These are phyloP conservation scores for Wilcoxina mikolae DNA, from an alignment of 495 filamentous ascomycete genomes.

Conservation along the genomic window DNA sequence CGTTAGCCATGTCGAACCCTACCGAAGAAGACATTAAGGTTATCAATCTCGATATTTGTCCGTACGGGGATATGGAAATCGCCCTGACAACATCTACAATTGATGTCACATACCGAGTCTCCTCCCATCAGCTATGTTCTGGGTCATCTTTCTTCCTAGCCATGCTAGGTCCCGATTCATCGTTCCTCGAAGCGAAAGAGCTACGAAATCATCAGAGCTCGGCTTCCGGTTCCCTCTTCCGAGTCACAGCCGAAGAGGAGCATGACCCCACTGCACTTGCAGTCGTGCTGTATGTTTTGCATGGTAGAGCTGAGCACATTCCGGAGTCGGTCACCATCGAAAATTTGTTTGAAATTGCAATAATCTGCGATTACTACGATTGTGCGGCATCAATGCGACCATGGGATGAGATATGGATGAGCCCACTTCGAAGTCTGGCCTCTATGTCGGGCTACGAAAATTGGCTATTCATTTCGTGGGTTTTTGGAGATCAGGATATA, in stretches of 20 bases:
- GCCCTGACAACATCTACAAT: no score
- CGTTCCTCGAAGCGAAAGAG: no score
- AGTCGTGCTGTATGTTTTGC: constrained; percentile 16
- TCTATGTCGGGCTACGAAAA: constrained; percentile 10
- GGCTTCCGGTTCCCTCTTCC: constrained; percentile 1
- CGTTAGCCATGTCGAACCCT: no score
- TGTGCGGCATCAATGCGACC: constrained; percentile 11
- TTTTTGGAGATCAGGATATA: constrained; percentile 10
- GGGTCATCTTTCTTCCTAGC: no score
- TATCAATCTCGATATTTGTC: no score
- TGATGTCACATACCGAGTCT: no score
- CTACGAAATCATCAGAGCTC: no score
- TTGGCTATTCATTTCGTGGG: constrained; percentile 23
- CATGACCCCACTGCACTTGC: constrained; percentile 15
- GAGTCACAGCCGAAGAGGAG: constrained; percentile 10
- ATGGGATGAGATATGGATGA: constrained; percentile 16
- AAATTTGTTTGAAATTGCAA: constrained; percentile 12
- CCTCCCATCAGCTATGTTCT: no score
- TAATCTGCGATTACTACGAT: constrained; percentile 25
- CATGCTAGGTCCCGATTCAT: no score
- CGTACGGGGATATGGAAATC: no score
- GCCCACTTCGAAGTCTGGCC: neutral
- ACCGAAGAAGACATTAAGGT: no score
- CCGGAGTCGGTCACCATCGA: constrained; percentile 14
- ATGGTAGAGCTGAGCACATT: constrained; percentile 12